Base-by-base conservation (phyloP, 768 basidiomycete species). In the Macrolepiota albuminosa region DNA sequence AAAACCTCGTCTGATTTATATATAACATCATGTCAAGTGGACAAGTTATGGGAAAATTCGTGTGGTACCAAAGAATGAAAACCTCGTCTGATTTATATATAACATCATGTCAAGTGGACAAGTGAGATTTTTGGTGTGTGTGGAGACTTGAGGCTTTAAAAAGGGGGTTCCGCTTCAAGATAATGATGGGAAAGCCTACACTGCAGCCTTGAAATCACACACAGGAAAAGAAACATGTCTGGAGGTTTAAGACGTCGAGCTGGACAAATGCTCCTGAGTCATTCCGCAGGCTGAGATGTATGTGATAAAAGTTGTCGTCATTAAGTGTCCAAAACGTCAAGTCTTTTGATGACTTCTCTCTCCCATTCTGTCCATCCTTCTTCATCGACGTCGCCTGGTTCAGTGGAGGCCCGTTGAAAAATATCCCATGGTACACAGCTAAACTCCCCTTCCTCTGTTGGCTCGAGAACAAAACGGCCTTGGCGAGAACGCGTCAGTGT, bases 401-500 rank as follows among this genome's bases (percentile, higher is more conserved):
- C 74, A 58, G 76, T 70, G 52, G 82, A 66, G 9, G 91, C 91
- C 50, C 78, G 79, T 63, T 84, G 76, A 64, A 95, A 87, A 21
- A 87, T 78, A 33, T 85, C 82, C 87, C 93, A 93, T 26, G 90
- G 84, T 14, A 90, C 77, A 69, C 88, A 94, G 49, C 72, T 72
- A 21, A 68, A 76, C 61, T 88, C 87, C n/a, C 75, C 80, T 60
- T 77, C 81, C 57, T 79, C 79, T 36, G 67, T 66, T 16, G 72
- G 69, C 14, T 80, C 77, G 14, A 88, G 72, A 6, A 79, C 76
- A 66, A 94, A 98, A 34, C 83, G 82, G 4, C 94, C 93, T 79
- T 98, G 97, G 42, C 91, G 82, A n/a, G 88, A 87, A 39, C 97
- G 85, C 14, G 85, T 90, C 60, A 98, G 81, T 8, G 88, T 92